Percentiles rank a stretch among this genome's conserved stretches.
phyloP scores from a whole-genome alignment of 768 basidiomycete species.

The Lyophyllum decastes region DNA sequence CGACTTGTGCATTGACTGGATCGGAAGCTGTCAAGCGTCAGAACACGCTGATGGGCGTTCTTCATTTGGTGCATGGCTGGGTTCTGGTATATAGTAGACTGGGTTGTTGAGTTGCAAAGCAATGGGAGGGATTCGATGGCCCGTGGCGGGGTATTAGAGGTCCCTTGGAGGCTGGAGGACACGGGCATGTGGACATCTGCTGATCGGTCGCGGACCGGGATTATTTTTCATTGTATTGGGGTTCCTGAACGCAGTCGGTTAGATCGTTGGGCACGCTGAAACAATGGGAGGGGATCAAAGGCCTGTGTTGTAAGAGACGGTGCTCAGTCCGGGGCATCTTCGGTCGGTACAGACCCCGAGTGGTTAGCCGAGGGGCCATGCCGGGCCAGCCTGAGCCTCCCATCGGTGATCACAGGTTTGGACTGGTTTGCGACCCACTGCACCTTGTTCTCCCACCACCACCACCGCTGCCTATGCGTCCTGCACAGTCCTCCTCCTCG shows the following conservation, averaged over 20 bases:
- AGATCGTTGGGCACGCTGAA: conserved; percentile 2
- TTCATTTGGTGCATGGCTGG: background rate
- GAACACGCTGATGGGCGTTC: conserved; percentile 1
- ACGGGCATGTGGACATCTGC: conserved; percentile 5
- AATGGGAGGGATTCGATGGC: background rate
- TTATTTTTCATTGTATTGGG: conserved; percentile 5
- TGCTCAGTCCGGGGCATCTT: conserved; percentile 13
- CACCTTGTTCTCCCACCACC: conserved; percentile 48
- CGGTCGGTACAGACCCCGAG: conserved; percentile 16
- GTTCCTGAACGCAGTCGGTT: conserved; percentile 8
- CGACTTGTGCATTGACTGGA: conserved; percentile 2
- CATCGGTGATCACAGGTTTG: conserved; percentile 9
- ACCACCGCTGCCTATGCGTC: conserved; percentile 27
- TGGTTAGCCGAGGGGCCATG: conserved; percentile 17
- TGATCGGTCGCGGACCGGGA: conserved; percentile 7
- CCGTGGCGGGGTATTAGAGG: conserved; percentile 1
- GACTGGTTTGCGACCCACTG: conserved; percentile 25
- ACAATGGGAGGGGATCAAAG: background rate
- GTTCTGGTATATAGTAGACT: background rate
- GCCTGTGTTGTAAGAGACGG: background rate
- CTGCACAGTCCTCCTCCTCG: conserved; percentile 21
- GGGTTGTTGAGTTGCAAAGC: background rate
- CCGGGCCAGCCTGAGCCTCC: conserved; percentile 10
- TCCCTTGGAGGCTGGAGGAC: background rate
- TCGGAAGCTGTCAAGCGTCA: conserved; percentile 15